A percentile compares a stretch with the other conserved stretches of the same genome.
Evolutionary conservation across 768 basidiomycete genomes (phyloP).

Genomic region (Sarcodon aspratus): DNA sequence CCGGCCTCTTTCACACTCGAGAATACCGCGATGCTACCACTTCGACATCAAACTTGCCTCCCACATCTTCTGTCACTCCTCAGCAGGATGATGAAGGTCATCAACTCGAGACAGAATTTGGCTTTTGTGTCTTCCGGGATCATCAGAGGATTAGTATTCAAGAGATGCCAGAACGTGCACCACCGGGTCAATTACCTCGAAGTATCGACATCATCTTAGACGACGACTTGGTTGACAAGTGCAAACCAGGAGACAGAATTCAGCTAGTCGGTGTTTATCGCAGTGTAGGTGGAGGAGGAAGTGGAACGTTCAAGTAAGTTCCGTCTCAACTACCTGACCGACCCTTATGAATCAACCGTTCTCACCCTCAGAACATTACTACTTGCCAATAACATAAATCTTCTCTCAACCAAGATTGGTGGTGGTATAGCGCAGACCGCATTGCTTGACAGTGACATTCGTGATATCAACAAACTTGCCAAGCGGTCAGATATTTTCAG

Average conservation of each 20-base stretch:
- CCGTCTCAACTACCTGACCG: not conserved
- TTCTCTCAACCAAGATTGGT: constrained; percentile 89
- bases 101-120: constrained; percentile 84
- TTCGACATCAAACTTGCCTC: constrained; percentile 75
- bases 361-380: constrained; percentile 62
- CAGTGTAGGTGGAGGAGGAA: constrained; percentile 84
- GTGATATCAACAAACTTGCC: constrained; percentile 87
- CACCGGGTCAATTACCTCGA: constrained; percentile 91
- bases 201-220: constrained; percentile 95
- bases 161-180: constrained; percentile 99
- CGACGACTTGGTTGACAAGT: constrained; percentile 93
- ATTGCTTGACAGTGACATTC: constrained; percentile 88
- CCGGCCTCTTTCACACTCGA: constrained; percentile 71
- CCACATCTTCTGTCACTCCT: constrained; percentile 79
- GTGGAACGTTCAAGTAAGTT: constrained; percentile 87
- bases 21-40: constrained; percentile 91
- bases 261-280: constrained; percentile 94
- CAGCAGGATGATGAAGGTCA: constrained; percentile 88
- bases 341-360: constrained; percentile 15
- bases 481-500: constrained; percentile 81
- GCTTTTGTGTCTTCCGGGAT: constrained; percentile 84
- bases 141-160: constrained; percentile 98
- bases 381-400: constrained; percentile 89
- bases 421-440: constrained; percentile 91
- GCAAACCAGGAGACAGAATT: constrained; percentile 96